Percentiles rank a stretch among this genome's conserved stretches.
Conservation (phyloP, 495 filamentous ascomycete genomes). For the Elasticomyces elasticus region DNA sequence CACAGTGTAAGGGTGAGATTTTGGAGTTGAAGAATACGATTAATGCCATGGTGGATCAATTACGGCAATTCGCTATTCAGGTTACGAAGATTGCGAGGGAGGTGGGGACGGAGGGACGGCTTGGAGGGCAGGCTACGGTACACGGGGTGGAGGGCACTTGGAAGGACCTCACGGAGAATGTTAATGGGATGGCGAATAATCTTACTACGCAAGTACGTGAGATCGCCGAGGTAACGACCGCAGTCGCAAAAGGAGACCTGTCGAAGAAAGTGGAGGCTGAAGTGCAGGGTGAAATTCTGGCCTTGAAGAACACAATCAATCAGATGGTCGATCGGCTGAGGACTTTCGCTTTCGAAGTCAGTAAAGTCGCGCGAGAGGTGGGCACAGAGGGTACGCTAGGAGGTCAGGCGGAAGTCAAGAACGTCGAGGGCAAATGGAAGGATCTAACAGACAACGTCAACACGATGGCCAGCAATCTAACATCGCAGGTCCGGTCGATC, state of each 20-base stretch:
- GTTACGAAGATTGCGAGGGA: conserved; percentile 96
- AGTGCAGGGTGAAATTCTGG: conserved; percentile 89
- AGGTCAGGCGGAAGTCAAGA: conserved; percentile 91
- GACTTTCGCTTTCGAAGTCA: conserved; percentile 96
- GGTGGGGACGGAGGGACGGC: conserved; percentile 90
- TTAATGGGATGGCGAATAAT: conserved; percentile 99
- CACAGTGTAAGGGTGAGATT: conserved; percentile 94
- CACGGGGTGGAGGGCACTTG: conserved; percentile 97
- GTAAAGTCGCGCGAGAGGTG: conserved; percentile 96
- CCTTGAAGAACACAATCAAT: conserved; percentile 96
- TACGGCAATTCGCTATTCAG: conserved; percentile 93
- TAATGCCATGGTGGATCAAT: conserved; percentile 97
- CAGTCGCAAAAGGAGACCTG: conserved; percentile 88
- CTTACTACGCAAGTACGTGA: conserved; percentile 96
- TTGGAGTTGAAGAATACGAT: conserved; percentile 92
- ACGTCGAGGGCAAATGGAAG: conserved; percentile 99
- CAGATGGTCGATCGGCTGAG: conserved; percentile 97
- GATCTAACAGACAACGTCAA: conserved; percentile 95
- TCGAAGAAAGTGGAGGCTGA: conserved; percentile 94
- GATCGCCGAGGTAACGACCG: conserved; percentile 95
- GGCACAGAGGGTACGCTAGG: conserved; percentile 94
- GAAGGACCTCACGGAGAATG: conserved; percentile 94
- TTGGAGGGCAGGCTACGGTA: conserved; percentile 92
- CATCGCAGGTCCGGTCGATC: conserved; percentile 88
- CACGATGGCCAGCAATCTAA: conserved; percentile 92